Evolutionary conservation across 257 asterid species (phyloP).

Genomic region (Verbena officinalis): DNA sequence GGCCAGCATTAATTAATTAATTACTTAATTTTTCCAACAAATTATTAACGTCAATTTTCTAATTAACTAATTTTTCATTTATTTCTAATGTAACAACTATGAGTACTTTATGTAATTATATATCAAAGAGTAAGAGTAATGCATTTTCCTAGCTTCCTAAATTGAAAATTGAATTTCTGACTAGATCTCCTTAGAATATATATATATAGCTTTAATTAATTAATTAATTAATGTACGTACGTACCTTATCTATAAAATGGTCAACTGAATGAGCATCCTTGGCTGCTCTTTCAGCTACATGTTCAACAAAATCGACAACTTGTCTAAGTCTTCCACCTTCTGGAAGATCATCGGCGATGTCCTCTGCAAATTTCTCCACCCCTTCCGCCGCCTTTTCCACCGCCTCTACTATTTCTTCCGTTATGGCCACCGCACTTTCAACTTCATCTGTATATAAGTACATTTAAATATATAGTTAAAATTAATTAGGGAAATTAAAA

Average conservation of each 20-base stretch:
- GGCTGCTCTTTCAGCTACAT: conserved; percentile 47
- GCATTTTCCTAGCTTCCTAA: too few relatives aligned
- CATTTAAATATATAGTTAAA: not conserved
- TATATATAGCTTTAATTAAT: too few relatives aligned
- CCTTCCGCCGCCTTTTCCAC: conserved; percentile 54
- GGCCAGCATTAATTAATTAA: too few relatives aligned
- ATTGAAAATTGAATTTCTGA: too few relatives aligned
- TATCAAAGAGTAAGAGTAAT: too few relatives aligned
- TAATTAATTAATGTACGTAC: too few relatives aligned
- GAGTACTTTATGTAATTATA: not conserved
- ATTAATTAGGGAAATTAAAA: too few relatives aligned
- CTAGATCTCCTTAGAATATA: too few relatives aligned
- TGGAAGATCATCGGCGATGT: conserved; percentile 47
- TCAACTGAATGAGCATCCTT: conserved; percentile 49
- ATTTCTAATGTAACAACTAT: not conserved
- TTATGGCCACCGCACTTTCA: conserved; percentile 42
- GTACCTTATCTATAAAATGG: conserved; percentile 55
- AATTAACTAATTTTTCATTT: not conserved
- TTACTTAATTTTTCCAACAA: not conserved
- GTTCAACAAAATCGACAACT: conserved; percentile 46
- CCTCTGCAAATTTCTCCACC: conserved; percentile 56
- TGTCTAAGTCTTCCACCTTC: conserved; percentile 44
- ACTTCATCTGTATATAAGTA: conserved; percentile 53
- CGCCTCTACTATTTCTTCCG: conserved; percentile 52
- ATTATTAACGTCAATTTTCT: not conserved